Evolutionary conservation across 768 basidiomycete genomes (phyloP), one percentile per base, ranked within the genome.

Genomic region (Coprinellus micaceus): DNA sequence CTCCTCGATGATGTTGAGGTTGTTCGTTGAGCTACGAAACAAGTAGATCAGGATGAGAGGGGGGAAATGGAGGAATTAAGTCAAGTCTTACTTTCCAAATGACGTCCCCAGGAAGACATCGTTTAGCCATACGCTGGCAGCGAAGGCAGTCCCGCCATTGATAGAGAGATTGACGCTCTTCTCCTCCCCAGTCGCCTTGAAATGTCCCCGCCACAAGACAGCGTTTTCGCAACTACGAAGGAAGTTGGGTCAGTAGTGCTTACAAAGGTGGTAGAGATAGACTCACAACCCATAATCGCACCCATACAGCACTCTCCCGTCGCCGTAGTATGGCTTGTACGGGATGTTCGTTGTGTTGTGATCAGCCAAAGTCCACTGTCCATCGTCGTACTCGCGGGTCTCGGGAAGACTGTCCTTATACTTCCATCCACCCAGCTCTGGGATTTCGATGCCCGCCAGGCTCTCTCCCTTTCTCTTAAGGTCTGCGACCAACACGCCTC

Each of bases 271-370:
- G 36, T 41, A 58, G 41, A 44, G n/a, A n/a, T n/a, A n/a, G n/a
- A 69, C 86, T 69, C 58, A 91, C 89, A 85, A 94, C 56, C 84
- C 88, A 67, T 94, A 94, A 68, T 93, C 91, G 64, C 90, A 92
- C 1, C 89, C 90, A 68, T 90, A 92, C 26, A 94, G 71, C n/a
- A 91, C 73, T 36, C 87, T 75, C 1, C 88, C 88, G 59, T 90
- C 87, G 1, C 88, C 88, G 60, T 87, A 89, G 58, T 80, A 73
- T 3, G 87, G 86, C 62, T 83, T 82, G 48, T 75, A 75, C 1
- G 88, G 86, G 55, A 86, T 84, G 60, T 88, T 89, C 26, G 91
- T 91, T 21, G 75, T 77, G n/a, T 78, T 88, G 58, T 85, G 84
- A 62, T 89, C 77, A 15, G 89, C 91, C 54, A 77, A 62, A 9